A percentile compares a stretch with the other conserved stretches of the same genome.
Conservation (phyloP, 1,284 basidiomycete genomes). For the Boletellus sp. region DNA sequence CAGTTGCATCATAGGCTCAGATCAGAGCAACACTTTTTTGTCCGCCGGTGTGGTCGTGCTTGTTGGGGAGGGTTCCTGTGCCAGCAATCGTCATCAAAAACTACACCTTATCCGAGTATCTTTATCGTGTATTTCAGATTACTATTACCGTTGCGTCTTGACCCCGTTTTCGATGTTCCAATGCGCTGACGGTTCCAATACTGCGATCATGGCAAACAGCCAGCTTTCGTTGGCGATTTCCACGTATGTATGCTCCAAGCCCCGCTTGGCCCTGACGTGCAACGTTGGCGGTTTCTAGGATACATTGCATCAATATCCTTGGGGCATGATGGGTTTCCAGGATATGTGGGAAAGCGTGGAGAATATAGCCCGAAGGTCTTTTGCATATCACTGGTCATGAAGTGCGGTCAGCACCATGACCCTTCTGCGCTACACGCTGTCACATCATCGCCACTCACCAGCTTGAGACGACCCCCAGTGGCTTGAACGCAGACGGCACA, state of each 20-base stretch:
- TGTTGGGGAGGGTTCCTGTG: too few relatives aligned
- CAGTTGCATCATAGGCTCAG: too few relatives aligned
- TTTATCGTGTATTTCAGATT: too few relatives aligned
- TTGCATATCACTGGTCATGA: too few relatives aligned
- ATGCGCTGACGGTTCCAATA: constrained; percentile 51
- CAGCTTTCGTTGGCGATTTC: background rate
- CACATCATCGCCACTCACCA: background rate
- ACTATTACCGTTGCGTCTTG: constrained; percentile 23
- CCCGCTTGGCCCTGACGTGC: constrained; percentile 57
- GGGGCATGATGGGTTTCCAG: constrained; percentile 81
- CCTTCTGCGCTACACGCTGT: constrained; percentile 1
- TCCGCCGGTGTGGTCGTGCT: too few relatives aligned
- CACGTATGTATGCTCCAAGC: constrained; percentile 72
- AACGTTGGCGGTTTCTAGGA: constrained; percentile 5
- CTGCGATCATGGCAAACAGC: constrained; percentile 30
- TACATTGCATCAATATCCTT: constrained; percentile 9
- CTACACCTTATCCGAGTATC: background rate
- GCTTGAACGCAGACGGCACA: constrained; percentile 10
- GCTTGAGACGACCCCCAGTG: constrained; percentile 1
- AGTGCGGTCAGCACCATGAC: too few relatives aligned
- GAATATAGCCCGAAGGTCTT: constrained; percentile 55
- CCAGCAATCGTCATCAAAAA: background rate
- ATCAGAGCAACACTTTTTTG: too few relatives aligned
- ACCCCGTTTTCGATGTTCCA: constrained; percentile 54
- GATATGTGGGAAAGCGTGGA: constrained; percentile 90